Percentiles rank a stretch among this genome's conserved stretches.
These are phyloP conservation scores for Alternaria novae-zelandiae DNA, from an alignment of 2,329 filamentous ascomycete species.

Conservation along the genomic window DNA sequence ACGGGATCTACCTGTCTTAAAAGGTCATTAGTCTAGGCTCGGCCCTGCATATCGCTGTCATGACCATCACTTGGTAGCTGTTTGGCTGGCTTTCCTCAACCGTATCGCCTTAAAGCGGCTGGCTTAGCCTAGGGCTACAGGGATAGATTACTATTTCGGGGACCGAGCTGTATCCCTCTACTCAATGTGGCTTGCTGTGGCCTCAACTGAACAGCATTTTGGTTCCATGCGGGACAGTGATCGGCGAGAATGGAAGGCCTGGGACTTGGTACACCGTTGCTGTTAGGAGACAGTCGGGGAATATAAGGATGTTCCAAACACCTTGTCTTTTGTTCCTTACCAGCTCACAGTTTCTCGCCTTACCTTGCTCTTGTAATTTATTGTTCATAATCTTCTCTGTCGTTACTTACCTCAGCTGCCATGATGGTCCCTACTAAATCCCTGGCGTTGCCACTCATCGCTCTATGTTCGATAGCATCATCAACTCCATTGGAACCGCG, in stretches of 20 bases:
- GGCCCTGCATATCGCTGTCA: not conserved
- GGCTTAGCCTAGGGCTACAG: not conserved
- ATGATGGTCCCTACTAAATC: slow-evolving; percentile 3
- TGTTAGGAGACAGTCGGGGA: not conserved
- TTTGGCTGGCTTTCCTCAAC: slow-evolving; percentile 1
- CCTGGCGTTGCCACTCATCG: slow-evolving; percentile 2
- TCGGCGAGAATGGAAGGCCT: not conserved
- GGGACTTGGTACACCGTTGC: not conserved
- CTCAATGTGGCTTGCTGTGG: slow-evolving; percentile 1
- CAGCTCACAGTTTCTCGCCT: not conserved
- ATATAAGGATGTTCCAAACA: slow-evolving; percentile 9
- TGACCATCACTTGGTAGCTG: not conserved
- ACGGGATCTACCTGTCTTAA: not conserved
- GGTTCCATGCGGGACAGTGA: not conserved
- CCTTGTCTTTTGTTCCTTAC: not conserved
- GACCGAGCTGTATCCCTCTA: not conserved
- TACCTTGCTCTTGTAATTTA: not conserved
- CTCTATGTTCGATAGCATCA: slow-evolving; percentile 11
- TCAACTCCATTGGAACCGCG: slow-evolving; percentile 32
- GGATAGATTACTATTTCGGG: slow-evolving; percentile 2
- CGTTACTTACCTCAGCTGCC: not conserved
- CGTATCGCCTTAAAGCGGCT: not conserved
- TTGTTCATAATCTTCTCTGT: not conserved
- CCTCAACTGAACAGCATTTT: not conserved
- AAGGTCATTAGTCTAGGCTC: not conserved